These are phyloP conservation scores for Blastomyces parvus DNA, from an alignment of 2,329 filamentous ascomycete genomes.

Conservation along the genomic window DNA sequence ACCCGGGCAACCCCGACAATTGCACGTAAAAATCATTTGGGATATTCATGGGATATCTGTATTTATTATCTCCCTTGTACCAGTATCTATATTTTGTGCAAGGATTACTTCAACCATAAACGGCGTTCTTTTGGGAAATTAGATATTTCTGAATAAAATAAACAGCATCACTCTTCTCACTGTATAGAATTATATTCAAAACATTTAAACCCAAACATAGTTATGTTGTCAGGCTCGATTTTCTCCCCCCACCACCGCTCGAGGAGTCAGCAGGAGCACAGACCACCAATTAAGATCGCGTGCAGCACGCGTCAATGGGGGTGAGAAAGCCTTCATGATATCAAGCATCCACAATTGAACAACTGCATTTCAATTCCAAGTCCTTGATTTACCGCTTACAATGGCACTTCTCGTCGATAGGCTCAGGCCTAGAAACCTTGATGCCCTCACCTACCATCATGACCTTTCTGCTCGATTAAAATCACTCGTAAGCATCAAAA, in stretches of 20 bases:
- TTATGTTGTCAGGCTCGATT: neutral
- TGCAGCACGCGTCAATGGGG: conserved; percentile 27
- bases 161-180: conserved; percentile 5
- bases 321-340: neutral
- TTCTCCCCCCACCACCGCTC: neutral
- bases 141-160: conserved; percentile 12
- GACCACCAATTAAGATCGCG: conserved; percentile 33
- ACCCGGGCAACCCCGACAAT: neutral
- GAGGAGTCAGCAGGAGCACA: conserved; percentile 21
- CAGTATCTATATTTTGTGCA: neutral
- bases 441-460: conserved; percentile 69
- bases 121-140: conserved; percentile 1
- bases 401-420: conserved; percentile 60
- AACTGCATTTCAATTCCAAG: neutral
- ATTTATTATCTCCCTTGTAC: neutral
- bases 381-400: conserved; percentile 3
- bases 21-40: neutral
- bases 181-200: neutral
- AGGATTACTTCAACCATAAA: neutral
- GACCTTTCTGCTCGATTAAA: conserved; percentile 80
- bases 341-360: neutral
- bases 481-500: conserved; percentile 57
- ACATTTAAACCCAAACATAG: neutral
- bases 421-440: conserved; percentile 44
- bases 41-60: neutral